phyloP scores from a whole-genome alignment of 257 asterid species.

The Ilex asprella region DNA sequence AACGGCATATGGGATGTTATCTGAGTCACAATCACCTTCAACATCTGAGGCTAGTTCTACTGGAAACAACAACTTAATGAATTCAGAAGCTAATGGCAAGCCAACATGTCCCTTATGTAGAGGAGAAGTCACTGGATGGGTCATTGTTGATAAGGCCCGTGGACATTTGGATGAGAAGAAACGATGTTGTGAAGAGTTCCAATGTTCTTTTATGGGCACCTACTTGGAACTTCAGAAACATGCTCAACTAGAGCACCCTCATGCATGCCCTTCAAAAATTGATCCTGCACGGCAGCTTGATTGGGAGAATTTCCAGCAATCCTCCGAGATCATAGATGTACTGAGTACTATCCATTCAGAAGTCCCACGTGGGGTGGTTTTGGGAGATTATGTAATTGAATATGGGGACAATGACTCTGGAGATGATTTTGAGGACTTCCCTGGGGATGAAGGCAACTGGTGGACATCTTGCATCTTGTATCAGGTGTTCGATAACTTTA shows the following conservation, averaged over 20 bases:
- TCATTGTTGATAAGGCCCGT: constrained; percentile 62
- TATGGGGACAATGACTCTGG: constrained; percentile 76
- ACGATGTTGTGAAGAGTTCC: constrained; percentile 70
- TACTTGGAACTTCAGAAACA: constrained; percentile 63
- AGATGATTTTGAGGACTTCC: constrained; percentile 67
- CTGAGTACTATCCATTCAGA: constrained; percentile 77
- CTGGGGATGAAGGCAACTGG: constrained; percentile 66
- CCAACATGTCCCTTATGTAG: constrained; percentile 77
- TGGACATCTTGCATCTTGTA: constrained; percentile 79
- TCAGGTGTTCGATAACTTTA: constrained; percentile 66
- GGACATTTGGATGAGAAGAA: constrained; percentile 47
- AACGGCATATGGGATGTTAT: constrained; percentile 47
- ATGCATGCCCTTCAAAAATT: constrained; percentile 65
- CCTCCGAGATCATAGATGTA: constrained; percentile 79
- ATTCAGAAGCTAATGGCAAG: constrained; percentile 30
- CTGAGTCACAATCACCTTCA: constrained; percentile 29
- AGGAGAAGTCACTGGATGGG: constrained; percentile 78
- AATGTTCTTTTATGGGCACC: constrained; percentile 58
- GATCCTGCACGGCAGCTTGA: constrained; percentile 83
- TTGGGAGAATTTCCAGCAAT: constrained; percentile 88
- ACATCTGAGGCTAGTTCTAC: constrained; percentile 13
- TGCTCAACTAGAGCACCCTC: constrained; percentile 67
- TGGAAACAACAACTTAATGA: constrained; percentile 22
- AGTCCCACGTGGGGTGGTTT: constrained; percentile 77
- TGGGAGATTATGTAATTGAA: constrained; percentile 87